Evolutionary conservation across 2,329 filamentous ascomycete species (phyloP).

Genomic region (Aureobasidium melanogenum): DNA sequence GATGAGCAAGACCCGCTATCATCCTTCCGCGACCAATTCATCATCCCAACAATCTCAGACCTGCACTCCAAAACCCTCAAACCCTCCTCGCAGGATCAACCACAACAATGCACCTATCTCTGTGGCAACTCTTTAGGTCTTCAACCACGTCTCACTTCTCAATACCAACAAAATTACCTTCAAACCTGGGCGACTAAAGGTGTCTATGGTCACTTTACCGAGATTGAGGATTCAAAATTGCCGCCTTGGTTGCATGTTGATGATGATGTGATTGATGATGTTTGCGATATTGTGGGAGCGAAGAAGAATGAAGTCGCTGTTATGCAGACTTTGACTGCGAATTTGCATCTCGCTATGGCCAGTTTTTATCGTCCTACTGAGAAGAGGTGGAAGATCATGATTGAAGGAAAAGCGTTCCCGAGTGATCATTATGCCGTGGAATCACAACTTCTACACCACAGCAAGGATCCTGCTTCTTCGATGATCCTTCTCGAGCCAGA

Average conservation of each 20-base stretch:
- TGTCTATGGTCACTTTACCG: slow-evolving; percentile 73
- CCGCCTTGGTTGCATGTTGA: slow-evolving; percentile 71
- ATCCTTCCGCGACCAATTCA: slow-evolving; percentile 56
- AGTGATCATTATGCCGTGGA: slow-evolving; percentile 81
- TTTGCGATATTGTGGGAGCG: slow-evolving; percentile 67
- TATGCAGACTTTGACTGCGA: slow-evolving; percentile 80
- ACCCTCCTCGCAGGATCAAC: slow-evolving; percentile 19
- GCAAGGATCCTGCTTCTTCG: slow-evolving; percentile 54
- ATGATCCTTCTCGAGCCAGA: slow-evolving; percentile 67
- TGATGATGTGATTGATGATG: slow-evolving; percentile 60
- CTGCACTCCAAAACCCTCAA: slow-evolving; percentile 45
- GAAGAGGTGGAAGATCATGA: slow-evolving; percentile 65
- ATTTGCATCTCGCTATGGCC: slow-evolving; percentile 73
- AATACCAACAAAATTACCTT: slow-evolving; percentile 63
- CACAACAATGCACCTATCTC: slow-evolving; percentile 59
- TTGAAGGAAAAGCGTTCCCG: slow-evolving; percentile 87
- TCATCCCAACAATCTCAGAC: slow-evolving; percentile 66
- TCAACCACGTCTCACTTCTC: slow-evolving; percentile 61
- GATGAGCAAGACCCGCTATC: slow-evolving; percentile 32
- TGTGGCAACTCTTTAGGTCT: slow-evolving; percentile 85
- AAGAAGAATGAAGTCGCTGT: slow-evolving; percentile 65
- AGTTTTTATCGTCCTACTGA: slow-evolving; percentile 69
- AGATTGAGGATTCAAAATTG: slow-evolving; percentile 58
- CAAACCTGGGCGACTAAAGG: slow-evolving; percentile 78
- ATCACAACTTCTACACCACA: slow-evolving; percentile 68